Conservation (phyloP, 306 rosid species). For the Gleditsia sinensis region DNA sequence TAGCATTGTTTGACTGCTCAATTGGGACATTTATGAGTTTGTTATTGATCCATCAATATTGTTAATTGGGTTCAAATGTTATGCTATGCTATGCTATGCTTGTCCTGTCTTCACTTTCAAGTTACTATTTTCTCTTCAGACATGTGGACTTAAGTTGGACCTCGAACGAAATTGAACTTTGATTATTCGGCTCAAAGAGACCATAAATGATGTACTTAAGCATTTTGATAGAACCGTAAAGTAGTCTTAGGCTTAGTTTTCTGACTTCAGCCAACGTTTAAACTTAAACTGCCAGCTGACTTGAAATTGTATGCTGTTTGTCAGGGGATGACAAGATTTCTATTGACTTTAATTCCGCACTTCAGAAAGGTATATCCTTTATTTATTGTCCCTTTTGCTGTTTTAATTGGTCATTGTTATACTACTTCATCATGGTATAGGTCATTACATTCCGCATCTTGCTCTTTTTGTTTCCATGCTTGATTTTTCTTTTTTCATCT, state of each 20-base stretch:
- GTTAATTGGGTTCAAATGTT: background rate
- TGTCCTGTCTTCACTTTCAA: background rate
- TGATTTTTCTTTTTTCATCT: background rate
- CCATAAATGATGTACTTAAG: background rate
- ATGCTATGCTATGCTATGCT: background rate
- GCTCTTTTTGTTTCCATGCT: constrained; percentile 3
- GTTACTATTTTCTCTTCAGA: background rate
- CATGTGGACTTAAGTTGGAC: background rate
- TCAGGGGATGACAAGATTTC: constrained; percentile 80
- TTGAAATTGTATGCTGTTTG: constrained; percentile 21
- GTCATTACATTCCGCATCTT: background rate
- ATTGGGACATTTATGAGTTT: background rate
- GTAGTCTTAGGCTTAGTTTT: background rate
- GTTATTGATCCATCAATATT: background rate
- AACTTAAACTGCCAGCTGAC: constrained; percentile 13
- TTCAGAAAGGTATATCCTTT: constrained; percentile 71
- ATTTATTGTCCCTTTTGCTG: background rate
- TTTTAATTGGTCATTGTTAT: background rate
- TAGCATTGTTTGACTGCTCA: background rate
- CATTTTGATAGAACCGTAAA: background rate
- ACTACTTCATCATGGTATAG: background rate
- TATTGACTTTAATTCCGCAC: constrained; percentile 76
- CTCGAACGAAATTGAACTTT: background rate
- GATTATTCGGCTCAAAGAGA: background rate
- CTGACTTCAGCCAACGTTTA: background rate